A percentile compares a stretch with the other conserved stretches of the same genome.
Evolutionary conservation across 495 filamentous ascomycete genomes (phyloP).

Genomic region (Bacidia rubella): DNA sequence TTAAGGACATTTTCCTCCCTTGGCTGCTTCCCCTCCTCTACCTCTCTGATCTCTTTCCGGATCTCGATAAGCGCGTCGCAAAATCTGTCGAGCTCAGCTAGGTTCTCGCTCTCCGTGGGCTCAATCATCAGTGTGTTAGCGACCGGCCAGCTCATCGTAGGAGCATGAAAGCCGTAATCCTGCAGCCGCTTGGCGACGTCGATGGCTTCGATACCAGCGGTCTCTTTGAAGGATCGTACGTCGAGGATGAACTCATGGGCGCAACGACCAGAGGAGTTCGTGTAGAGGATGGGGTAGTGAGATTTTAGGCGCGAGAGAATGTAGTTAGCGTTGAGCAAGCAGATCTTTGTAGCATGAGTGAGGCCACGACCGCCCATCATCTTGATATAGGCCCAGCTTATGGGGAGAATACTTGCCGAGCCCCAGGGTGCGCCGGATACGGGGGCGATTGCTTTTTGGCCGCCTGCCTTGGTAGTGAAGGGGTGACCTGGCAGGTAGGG

Average conservation of each 20-base stretch:
- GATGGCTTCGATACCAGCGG: conserved; percentile 79
- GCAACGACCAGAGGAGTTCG: conserved; percentile 74
- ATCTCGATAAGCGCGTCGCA: conserved; percentile 86
- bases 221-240: conserved; percentile 71
- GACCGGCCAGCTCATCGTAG: conserved; percentile 97
- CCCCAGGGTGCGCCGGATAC: conserved; percentile 84
- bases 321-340: conserved; percentile 94
- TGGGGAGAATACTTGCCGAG: conserved; percentile 86
- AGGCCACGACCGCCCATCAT: conserved; percentile 90
- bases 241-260: conserved; percentile 99
- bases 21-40: conserved; percentile 70
- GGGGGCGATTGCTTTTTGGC: conserved; percentile 48
- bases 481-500: conserved; percentile 70
- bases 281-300: conserved; percentile 87
- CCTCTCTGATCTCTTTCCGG: conserved; percentile 67
- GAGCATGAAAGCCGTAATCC: conserved; percentile 97
- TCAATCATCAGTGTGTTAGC: conserved; percentile 97
- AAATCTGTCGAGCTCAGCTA: conserved; percentile 90
- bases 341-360: conserved; percentile 90
- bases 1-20: conserved; percentile 81
- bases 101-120: conserved; percentile 88
- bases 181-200: conserved; percentile 96
- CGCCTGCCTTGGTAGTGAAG: conserved; percentile 44
- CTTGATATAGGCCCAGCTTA: conserved; percentile 95
- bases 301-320: conserved; percentile 81